Base-by-base conservation (phyloP, 495 filamentous ascomycete species). In the Annulohypoxylon bovei region DNA sequence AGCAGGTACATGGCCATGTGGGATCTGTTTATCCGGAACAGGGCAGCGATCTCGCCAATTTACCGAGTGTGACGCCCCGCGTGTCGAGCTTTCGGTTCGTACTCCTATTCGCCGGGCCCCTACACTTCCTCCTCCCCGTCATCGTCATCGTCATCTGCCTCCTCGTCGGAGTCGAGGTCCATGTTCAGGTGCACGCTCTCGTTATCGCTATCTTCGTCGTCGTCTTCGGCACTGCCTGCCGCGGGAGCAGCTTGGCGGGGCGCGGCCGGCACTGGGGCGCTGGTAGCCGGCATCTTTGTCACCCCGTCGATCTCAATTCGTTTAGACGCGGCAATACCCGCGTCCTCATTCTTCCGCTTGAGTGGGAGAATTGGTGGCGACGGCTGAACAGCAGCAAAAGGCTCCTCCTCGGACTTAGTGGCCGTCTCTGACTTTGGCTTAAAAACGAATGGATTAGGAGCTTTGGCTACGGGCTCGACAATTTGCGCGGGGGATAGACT, bases 261-360 rank as follows among this genome's bases (percentile, higher is more conserved):
- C 44, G 53, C 22, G 52, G 49, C 27, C 20, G 65, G 57, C 28
- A 22, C 32, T 57, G 40, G 14, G 20, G 57, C 22, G 32, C 39
- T 68, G 4, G 14, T 53, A 40, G 55, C 37, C 9, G 62, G 55
- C 1, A 60, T 37, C 1, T 50, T 57, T 14, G 62, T 55, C 6
- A 58, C 30, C 1, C 54, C 65, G 52, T 75, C 65, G 20, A 73
- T 67, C 49, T 75, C 75, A 6, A 75, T 35, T 33, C 75, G 67
- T 66, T 77, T 77, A 1, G 75, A 70, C 8, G 57, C 18, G 16
- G 62, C 55, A 32, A 67, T 62, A 35, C 73, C 74, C 16, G 69
- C 55, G 49, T 64, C 63, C 37, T 81, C 80, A 40, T 71, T 81
- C 73, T 83, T 85, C 60, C 83, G 78, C 71, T 86, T 85, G 20